A percentile compares a stretch with the other conserved stretches of the same genome.
Conservation (phyloP, 768 basidiomycete genomes). For the Podaxis carcinomalis region DNA sequence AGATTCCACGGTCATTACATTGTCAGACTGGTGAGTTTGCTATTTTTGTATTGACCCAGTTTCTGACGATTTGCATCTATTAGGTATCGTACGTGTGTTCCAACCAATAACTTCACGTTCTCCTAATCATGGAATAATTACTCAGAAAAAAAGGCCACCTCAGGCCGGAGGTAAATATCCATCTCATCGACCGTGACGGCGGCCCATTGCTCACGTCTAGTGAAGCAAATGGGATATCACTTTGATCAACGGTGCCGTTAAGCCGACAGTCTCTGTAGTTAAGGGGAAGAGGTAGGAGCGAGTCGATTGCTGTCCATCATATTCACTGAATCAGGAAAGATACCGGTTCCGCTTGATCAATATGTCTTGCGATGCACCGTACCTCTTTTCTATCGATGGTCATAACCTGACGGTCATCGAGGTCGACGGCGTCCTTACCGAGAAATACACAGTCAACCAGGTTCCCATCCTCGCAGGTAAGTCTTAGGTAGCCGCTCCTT, state of each 20-base stretch:
- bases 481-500: background rate
- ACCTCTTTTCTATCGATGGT: constrained; percentile 36
- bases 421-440: constrained; percentile 30
- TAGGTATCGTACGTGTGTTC: background rate
- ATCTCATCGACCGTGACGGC: constrained; percentile 35
- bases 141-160: background rate
- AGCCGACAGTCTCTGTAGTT: background rate
- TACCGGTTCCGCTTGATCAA: constrained; percentile 43
- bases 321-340: constrained; percentile 24
- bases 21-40: constrained; percentile 12
- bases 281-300: background rate
- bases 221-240: constrained; percentile 4
- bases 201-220: constrained; percentile 25
- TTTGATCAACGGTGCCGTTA: constrained; percentile 13
- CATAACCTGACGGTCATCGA: constrained; percentile 43
- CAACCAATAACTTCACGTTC: background rate
- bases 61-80: constrained; percentile 2
- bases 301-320: background rate
- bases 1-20: constrained; percentile 26
- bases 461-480: background rate
- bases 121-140: background rate
- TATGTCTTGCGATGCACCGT: constrained; percentile 35
- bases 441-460: background rate
- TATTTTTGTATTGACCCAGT: constrained; percentile 3
- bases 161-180: background rate